phyloP scores from a whole-genome alignment of 2,329 filamentous ascomycete genomes.

The Botryotinia narcissicola region DNA sequence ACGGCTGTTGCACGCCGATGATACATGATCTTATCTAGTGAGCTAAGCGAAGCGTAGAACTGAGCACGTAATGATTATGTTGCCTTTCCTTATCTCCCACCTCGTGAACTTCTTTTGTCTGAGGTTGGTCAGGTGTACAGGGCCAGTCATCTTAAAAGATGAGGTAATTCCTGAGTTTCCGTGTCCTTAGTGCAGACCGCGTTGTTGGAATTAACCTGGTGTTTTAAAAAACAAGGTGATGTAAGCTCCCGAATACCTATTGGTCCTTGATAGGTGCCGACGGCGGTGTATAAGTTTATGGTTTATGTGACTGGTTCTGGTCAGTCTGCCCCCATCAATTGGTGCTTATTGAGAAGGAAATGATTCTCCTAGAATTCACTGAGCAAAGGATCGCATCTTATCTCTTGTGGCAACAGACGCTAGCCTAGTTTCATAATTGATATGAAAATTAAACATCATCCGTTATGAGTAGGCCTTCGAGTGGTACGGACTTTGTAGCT shows the following conservation, averaged over 20 bases:
- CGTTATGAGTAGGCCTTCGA: background rate
- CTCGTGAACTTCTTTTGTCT: background rate
- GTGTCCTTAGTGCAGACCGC: background rate
- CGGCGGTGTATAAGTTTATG: background rate
- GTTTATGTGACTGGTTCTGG: background rate
- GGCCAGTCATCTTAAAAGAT: background rate
- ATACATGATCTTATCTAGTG: background rate
- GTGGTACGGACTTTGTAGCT: background rate
- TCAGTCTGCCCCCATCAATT: background rate
- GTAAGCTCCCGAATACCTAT: background rate
- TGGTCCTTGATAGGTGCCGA: background rate
- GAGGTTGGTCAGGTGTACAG: background rate
- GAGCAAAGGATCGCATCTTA: background rate
- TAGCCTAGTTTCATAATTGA: background rate
- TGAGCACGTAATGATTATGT: background rate
- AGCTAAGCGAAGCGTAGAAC: background rate
- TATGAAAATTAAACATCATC: background rate
- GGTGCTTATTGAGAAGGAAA: background rate
- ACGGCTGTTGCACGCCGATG: background rate
- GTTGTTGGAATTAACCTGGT: background rate
- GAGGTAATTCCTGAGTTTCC: background rate
- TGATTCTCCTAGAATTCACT: background rate
- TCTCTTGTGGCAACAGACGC: background rate
- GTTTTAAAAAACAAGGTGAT: background rate
- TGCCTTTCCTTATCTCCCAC: background rate